Evolutionary conservation across 2,329 filamentous ascomycete species (phyloP).

Genomic region (Monascus ruber): DNA sequence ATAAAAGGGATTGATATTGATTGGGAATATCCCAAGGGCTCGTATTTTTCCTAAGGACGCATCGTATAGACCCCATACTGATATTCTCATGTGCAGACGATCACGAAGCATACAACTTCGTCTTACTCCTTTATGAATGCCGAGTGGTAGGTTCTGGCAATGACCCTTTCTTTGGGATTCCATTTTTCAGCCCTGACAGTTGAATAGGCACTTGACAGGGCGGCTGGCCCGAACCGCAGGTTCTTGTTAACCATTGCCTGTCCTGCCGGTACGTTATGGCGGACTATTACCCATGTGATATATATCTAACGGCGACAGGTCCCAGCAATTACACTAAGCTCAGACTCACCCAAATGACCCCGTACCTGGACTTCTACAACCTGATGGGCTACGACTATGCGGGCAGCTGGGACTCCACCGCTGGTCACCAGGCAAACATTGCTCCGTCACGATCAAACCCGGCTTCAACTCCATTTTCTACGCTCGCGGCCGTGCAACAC

Average conservation of each 20-base stretch:
- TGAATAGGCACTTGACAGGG: slow-evolving; percentile 22
- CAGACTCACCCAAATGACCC: slow-evolving; percentile 33
- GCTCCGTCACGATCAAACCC: slow-evolving; percentile 50
- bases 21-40: slow-evolving; percentile 37
- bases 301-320: slow-evolving; percentile 12
- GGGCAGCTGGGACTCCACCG: slow-evolving; percentile 62
- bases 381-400: slow-evolving; percentile 78
- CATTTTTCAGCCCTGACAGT: slow-evolving; percentile 4
- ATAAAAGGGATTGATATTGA: slow-evolving; percentile 32
- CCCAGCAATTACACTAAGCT: slow-evolving; percentile 32
- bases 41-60: not conserved
- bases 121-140: slow-evolving; percentile 31
- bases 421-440: slow-evolving; percentile 77
- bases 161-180: not conserved
- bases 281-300: not conserved
- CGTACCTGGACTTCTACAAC: slow-evolving; percentile 43
- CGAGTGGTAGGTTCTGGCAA: slow-evolving; percentile 20
- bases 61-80: slow-evolving; percentile 1
- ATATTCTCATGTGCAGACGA: slow-evolving; percentile 21
- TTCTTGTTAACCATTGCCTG: slow-evolving; percentile 40
- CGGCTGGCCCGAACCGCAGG: slow-evolving; percentile 30
- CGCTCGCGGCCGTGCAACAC: slow-evolving; percentile 54
- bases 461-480: slow-evolving; percentile 64
- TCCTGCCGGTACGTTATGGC: slow-evolving; percentile 27
- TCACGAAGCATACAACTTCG: slow-evolving; percentile 31